A percentile compares a stretch with the other conserved stretches of the same genome.
phyloP scores from a whole-genome alignment of 208 protist species.

The Tetramitus jugosus region DNA sequence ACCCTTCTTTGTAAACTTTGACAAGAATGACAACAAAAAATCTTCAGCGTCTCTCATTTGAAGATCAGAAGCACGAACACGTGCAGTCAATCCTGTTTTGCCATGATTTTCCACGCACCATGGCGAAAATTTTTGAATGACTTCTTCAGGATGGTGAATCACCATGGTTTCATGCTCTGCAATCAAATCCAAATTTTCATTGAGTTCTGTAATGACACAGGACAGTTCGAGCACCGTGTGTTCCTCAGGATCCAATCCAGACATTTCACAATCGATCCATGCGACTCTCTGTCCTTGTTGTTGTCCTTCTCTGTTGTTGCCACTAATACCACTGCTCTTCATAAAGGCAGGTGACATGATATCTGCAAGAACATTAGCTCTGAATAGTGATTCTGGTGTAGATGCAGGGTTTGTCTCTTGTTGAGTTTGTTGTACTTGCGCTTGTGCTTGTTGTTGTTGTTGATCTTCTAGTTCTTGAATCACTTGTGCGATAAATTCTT shows the following conservation, averaged over 20 bases:
- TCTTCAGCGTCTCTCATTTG: neutral
- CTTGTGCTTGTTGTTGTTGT: too few relatives aligned
- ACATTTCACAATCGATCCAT: slow-evolving; percentile 7
- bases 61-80: neutral
- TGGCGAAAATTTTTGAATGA: neutral
- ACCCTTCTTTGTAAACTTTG: neutral
- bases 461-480: too few relatives aligned
- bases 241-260: neutral
- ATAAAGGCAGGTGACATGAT: too few relatives aligned
- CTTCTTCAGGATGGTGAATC: neutral
- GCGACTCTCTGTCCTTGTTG: too few relatives aligned
- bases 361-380: too few relatives aligned
- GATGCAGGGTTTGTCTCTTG: too few relatives aligned
- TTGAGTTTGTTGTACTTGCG: too few relatives aligned
- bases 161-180: slow-evolving; percentile 1
- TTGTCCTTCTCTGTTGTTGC: too few relatives aligned
- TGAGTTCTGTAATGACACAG: neutral
- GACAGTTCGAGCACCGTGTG: neutral
- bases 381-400: too few relatives aligned
- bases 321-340: too few relatives aligned
- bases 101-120: neutral
- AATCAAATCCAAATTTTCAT: slow-evolving; percentile 17
- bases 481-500: too few relatives aligned
- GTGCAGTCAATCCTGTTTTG: neutral
- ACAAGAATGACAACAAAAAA: neutral